Base-by-base conservation (phyloP, 371 early-diverging fungal species). In the Parasitella parasitica region DNA sequence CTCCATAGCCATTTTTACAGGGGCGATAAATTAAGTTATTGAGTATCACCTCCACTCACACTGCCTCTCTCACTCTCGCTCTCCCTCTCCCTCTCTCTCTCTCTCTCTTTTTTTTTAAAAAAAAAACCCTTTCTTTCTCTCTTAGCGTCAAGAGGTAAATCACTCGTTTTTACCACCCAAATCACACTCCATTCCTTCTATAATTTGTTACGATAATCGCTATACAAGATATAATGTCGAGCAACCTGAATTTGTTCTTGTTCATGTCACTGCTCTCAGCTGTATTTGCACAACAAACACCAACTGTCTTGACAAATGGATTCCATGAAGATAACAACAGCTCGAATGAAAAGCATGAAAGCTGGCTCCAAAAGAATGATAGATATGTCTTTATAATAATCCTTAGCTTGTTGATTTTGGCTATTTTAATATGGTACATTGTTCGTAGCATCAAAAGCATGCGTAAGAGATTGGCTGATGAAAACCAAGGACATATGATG, bases 391-490 rank as follows among this genome's bases (percentile, higher is more conserved):
- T 72, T 28, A 60, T 72, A 16, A 59, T 66, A 26, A 60, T 66
- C 9, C 43, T 72, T 32, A 46, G 30, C 15, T 28, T 72, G 3
- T 27, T 72, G 2, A 16, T 72, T 0, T 50, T 63, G n/a, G 58
- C 51, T 39, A 34, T 66, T 26, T 26, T 72, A 11, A 65, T 61
- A 32, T 72, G 66, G 63, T 72, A 72, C 26, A 32, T 69, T 41
- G 36, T 52, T 24, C 54, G 59, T 61, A 72, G 73, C 28, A 60
- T 72, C 16, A 50, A 58, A 15, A 52, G 66, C 35, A 68, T 69
- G 61, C 73, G 69, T 22, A 56, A 54, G 34, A 58, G 66, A 63
- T 59, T 70, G 46, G 55, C 48, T 32, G 24, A n/a, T 35, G 70
- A 70, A 32, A 70, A 70, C 16, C 61, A 63, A 38, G 37, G 49